Percentiles rank a stretch among this genome's conserved stretches.
Conservation (phyloP, 2,329 filamentous ascomycete genomes). For the Verruconis gallopava region DNA sequence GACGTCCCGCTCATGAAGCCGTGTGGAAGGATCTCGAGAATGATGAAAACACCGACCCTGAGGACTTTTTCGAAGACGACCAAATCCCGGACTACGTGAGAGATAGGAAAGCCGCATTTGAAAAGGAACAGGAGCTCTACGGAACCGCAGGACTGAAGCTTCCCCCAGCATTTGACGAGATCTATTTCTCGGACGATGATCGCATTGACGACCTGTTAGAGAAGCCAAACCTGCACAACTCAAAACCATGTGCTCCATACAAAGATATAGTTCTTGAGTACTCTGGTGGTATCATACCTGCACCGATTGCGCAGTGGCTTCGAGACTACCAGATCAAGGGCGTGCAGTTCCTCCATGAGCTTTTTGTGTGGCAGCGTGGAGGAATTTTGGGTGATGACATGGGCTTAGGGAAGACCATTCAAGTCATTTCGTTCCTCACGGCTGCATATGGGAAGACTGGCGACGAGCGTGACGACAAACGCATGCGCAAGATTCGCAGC, state of each 20-base stretch:
- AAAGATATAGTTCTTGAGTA: constrained; percentile 61
- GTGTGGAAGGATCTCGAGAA: constrained; percentile 11
- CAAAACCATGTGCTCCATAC: constrained; percentile 57
- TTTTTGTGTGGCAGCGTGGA: constrained; percentile 84
- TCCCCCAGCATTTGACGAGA: constrained; percentile 62
- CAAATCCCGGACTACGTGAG: constrained; percentile 59
- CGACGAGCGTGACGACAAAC: constrained; percentile 70
- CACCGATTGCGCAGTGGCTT: constrained; percentile 79
- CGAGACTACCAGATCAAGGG: constrained; percentile 85
- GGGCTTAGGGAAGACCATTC: constrained; percentile 93
- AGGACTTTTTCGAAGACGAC: constrained; percentile 33
- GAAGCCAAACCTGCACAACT: constrained; percentile 53
- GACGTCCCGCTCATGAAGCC: background rate
- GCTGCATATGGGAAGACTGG: constrained; percentile 90
- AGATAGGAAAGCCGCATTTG: constrained; percentile 55
- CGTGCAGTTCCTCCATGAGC: constrained; percentile 69
- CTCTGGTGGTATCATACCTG: constrained; percentile 72
- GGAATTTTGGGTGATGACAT: constrained; percentile 93
- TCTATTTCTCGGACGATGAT: constrained; percentile 65
- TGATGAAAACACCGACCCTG: constrained; percentile 11
- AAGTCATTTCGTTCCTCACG: constrained; percentile 84
- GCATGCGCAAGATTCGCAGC: constrained; percentile 75
- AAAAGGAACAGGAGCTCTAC: constrained; percentile 44
- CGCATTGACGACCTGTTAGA: constrained; percentile 48
- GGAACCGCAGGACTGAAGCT: constrained; percentile 58